phyloP scores from a whole-genome alignment of 495 filamentous ascomycete genomes.

The Astrothelium subdiscretum region DNA sequence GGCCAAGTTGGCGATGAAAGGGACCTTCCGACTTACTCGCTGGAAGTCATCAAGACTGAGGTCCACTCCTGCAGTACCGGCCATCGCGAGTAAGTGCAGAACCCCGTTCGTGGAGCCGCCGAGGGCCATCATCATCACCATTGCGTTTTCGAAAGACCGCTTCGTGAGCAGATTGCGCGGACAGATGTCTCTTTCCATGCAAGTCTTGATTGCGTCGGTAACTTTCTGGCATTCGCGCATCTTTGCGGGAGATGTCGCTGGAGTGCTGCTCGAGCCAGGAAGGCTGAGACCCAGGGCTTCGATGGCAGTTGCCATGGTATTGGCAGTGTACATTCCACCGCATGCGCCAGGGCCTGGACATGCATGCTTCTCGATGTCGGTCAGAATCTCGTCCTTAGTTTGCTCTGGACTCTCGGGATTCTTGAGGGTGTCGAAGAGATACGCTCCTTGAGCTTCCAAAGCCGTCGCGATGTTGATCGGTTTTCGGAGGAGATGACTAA shows the following conservation, averaged over 20 bases:
- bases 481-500: slow-evolving; percentile 63
- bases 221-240: slow-evolving; percentile 82
- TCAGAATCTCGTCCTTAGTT: slow-evolving; percentile 68
- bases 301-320: slow-evolving; percentile 94
- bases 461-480: slow-evolving; percentile 83
- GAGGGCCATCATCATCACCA: slow-evolving; percentile 85
- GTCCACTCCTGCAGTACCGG: slow-evolving; percentile 72
- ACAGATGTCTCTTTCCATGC: slow-evolving; percentile 78
- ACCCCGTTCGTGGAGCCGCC: slow-evolving; percentile 89
- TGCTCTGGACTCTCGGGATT: slow-evolving; percentile 47
- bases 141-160: slow-evolving; percentile 81
- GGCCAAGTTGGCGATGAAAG: slow-evolving; percentile 86
- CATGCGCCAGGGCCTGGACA: slow-evolving; percentile 92
- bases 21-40: slow-evolving; percentile 76
- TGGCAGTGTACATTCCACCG: slow-evolving; percentile 94
- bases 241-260: slow-evolving; percentile 79
- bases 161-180: slow-evolving; percentile 78
- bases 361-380: slow-evolving; percentile 73
- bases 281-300: slow-evolving; percentile 90
- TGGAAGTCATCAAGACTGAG: slow-evolving; percentile 83
- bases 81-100: slow-evolving; percentile 92
- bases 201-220: slow-evolving; percentile 72
- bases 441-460: slow-evolving; percentile 86
- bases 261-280: slow-evolving; percentile 82
- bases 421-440: slow-evolving; percentile 56